Percentiles rank a stretch among this genome's conserved stretches.
Conservation (phyloP, 2,329 filamentous ascomycete species). For the Trichoderma sp. region DNA sequence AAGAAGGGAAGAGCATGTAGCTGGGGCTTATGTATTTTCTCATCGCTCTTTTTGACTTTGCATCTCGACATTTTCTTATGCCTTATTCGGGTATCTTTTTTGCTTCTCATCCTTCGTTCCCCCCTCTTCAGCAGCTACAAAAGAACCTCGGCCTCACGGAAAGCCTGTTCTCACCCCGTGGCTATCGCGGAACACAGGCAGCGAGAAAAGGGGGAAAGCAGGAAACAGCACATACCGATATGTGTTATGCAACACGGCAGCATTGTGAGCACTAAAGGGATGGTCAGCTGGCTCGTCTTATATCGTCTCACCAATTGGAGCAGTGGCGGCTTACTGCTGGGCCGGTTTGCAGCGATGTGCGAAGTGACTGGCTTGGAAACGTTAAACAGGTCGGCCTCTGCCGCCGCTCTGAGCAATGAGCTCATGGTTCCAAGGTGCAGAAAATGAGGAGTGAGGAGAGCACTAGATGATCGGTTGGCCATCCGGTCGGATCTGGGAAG, state of each 20-base stretch:
- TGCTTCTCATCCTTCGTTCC: background rate
- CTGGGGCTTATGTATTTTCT: background rate
- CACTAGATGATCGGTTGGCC: background rate
- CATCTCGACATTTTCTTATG: too few relatives aligned
- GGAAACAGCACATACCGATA: background rate
- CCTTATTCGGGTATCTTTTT: background rate
- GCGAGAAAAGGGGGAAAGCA: background rate
- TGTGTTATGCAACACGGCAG: conserved; percentile 16
- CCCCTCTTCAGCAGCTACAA: background rate
- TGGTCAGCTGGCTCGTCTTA: conserved; percentile 14
- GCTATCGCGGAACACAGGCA: background rate
- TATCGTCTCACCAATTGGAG: background rate
- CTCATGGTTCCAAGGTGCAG: background rate
- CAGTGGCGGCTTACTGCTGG: conserved; percentile 20
- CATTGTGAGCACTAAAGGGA: conserved; percentile 16
- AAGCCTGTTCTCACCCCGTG: conserved; percentile 12
- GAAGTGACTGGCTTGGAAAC: background rate
- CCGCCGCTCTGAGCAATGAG: background rate
- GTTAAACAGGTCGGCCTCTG: background rate
- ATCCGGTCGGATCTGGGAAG: background rate
- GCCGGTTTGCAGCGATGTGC: background rate
- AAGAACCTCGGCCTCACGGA: background rate
- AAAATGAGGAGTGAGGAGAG: background rate
- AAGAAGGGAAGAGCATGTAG: background rate
- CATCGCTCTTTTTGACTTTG: too few relatives aligned